These are phyloP conservation scores for Nothopassalora personata DNA, from an alignment of 2,329 filamentous ascomycete genomes.

Conservation along the genomic window DNA sequence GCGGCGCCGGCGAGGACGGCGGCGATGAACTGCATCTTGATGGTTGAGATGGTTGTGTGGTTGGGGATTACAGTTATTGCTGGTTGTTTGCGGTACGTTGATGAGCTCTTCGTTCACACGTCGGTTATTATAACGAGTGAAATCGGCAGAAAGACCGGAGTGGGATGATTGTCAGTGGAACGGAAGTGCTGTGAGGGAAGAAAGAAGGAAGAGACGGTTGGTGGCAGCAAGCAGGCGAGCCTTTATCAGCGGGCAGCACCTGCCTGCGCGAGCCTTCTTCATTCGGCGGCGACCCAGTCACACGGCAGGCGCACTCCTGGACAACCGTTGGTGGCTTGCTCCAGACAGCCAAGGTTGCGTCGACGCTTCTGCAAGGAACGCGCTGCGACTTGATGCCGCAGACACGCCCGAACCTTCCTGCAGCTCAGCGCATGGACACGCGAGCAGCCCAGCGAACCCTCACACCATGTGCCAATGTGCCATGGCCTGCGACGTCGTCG, in stretches of 20 bases:
- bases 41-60: constrained; percentile 3
- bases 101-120: constrained; percentile 5
- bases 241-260: neutral
- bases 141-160: constrained; percentile 13
- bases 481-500: neutral
- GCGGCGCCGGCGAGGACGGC: constrained; percentile 16
- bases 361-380: constrained; percentile 2
- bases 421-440: neutral
- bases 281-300: neutral
- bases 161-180: constrained; percentile 5
- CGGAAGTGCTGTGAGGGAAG: constrained; percentile 3
- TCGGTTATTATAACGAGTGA: constrained; percentile 15
- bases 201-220: neutral
- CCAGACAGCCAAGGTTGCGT: neutral
- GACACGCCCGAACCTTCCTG: neutral
- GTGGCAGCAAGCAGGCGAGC: neutral
- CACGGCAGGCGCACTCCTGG: neutral
- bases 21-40: constrained; percentile 23
- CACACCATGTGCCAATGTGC: no score
- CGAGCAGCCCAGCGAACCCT: neutral
- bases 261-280: neutral
- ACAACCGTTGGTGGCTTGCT: neutral
- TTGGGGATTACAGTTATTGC: neutral
- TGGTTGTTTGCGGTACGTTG: neutral
- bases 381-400: neutral